Evolutionary conservation across 495 filamentous ascomycete genomes (phyloP), one percentile per base, ranked within the genome.

Genomic region (Eremomyces bilateralis): DNA sequence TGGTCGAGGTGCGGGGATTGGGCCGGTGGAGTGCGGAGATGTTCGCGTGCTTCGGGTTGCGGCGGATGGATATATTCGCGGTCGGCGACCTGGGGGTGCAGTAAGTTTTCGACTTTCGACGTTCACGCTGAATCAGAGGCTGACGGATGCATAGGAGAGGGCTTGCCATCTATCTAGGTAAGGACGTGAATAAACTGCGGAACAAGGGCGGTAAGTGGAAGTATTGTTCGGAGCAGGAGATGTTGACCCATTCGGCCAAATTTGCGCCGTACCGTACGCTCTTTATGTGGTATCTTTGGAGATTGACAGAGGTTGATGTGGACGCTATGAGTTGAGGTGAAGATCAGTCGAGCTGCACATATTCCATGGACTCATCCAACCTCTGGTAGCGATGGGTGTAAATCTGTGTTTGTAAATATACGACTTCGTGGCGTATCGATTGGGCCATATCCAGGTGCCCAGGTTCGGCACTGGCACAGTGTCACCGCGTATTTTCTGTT

Each of bases 271-370:
- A 83, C 53, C 74, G 74, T 49, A 75, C 64, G 45, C 50, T 80
- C 13, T 80, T 76, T 35, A 78, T 78, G 74, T 90, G 79, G 79
- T 84, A 83, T 53, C 85, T 90, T 79, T 94, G 84, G 84, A 60
- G 71, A 33, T 66, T 83, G 12, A 74, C 77, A 46, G 67, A 76
- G 43, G 78, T 80, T 2, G 71, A 88, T 55, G 50, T 84, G 5
- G 66, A 65, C 31, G 69, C 71, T 16, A 18, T n/a, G 12, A n/a
- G 32, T 20, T 4, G 15, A 8, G 20, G 33, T 12, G n/a, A 16
- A 6, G 19, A 17, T 35, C 19, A 8, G 10, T 27, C 6, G 16
- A 10, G 33, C n/a, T n/a, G n/a, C n/a, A n/a, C n/a, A n/a, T n/a
- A n/a, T n/a, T n/a, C n/a, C n/a, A n/a, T n/a, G n/a, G n/a, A n/a